Base-by-base conservation (phyloP, 176 grass and related monocot genomes). In the Chrysopogon serrulatus region DNA sequence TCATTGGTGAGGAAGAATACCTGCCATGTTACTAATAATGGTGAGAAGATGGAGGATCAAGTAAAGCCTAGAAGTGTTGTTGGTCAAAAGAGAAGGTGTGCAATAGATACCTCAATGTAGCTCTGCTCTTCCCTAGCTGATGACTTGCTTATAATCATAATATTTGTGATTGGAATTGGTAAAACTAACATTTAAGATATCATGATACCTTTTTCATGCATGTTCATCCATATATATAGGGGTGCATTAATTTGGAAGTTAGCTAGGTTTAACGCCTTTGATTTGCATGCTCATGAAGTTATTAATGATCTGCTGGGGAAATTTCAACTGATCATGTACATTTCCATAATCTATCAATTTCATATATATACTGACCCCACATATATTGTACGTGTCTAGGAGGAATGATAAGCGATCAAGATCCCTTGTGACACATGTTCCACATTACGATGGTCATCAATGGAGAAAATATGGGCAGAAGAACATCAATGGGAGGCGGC, bases 391-490 rank as follows among this genome's bases (percentile, higher is more conserved):
- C 44, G n/a, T 54, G 3, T 69, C 30, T 9, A 82, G 65, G 79
- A 82, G 42, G 65, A 48, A 62, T 13, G 33, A 37, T 14, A 53
- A 82, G 34, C 21, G 12, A 51, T 78, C 57, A 43, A 42, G 35
- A 32, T 78, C 76, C 42, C 39, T 44, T 30, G 27, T 64, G 2
- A 78, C 76, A 11, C 26, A 27, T 32, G 24, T 44, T 78, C 76
- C 76, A 43, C 57, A 78, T 5, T 78, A 78, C 1, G 57, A 78
- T 21, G 76, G 76, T 8, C 57, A 78, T 19, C 57, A 44, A 4
- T 78, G 76, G 76, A 78, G 76, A 41, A 78, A 78, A 44, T 78
- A 78, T 28, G 76, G 36, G 39, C 56, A 78, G 16, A 78, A 64
- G 76, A 64, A 64, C 27, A 63, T 78, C 62, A 78, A 64, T 18